Evolutionary conservation across 2,329 filamentous ascomycete genomes (phyloP), one percentile per base, ranked within the genome.

Genomic region (Ophiocordyceps robertsii): DNA sequence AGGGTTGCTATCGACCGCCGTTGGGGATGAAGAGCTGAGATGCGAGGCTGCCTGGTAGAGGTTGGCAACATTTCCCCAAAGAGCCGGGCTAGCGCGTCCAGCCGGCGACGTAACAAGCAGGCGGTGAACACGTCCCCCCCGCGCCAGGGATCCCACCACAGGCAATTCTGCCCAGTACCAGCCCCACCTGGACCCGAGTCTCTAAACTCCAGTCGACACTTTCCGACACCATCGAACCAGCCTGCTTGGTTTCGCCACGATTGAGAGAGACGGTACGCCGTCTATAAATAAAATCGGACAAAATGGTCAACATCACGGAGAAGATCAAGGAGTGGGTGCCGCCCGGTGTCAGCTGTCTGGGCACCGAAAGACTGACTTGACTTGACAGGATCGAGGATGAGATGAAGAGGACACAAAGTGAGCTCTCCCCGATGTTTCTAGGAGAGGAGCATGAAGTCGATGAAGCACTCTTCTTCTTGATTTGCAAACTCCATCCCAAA

Each of bases 221-320:
- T n/a, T n/a, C n/a, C n/a, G n/a, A 19, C 19, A 19, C 19, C 8
- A 14, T 35, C n/a, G 14, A 16, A 36, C 3, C 33, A 19, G 33
- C 33, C 16, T 16, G 33, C 9, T 33, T 43, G 24, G 33, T 16
- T 39, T 38, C 17, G 30, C 24, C 16, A 2, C 19, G 12, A 13
- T 19, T 16, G 38, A 11, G 30, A 3, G 13, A 56, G 56, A 59
- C 56, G 56, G 55, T 43, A 49, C 36, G 24, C 56, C 55, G 53
- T 54, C 51, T 55, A 45, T 53, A 57, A 58, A 56, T 14, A 56
- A 56, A 47, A 47, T 11, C 44, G 47, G 49, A 49, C 43, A 64
- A 75, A 57, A 98, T 98, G 92, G 92, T 96, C 65, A 96, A 96
- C 71, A 98, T 98, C 53, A 96, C 92, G 51, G 93, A 98, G 43